Evolutionary conservation across 2,329 filamentous ascomycete species (phyloP), one percentile per base, ranked within the genome.

Genomic region (Didymella pinodella): DNA sequence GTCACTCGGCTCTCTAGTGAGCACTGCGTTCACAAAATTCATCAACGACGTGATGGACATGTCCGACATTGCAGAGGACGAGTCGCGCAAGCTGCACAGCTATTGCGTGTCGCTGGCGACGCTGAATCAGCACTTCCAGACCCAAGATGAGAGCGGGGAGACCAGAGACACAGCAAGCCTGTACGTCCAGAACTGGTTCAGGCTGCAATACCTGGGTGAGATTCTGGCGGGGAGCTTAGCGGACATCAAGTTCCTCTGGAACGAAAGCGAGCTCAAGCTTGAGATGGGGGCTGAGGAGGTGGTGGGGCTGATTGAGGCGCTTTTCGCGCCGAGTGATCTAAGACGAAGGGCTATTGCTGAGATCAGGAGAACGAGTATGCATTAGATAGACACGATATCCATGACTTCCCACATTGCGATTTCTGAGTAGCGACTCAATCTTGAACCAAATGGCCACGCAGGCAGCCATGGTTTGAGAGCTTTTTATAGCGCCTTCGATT

Each of bases 191-290:
- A 85, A 84, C 63, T 89, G 87, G 87, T 79, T 89, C 62, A 86
- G 86, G 59, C 88, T 89, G 68, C 86, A 88, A 69, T 89, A 88
- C 65, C 70, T 89, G 51, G 78, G 82, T 41, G 87, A 88, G 64
- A 87, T 89, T 44, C 71, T 89, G 51, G 87, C 88, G 53, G 84
- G 84, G 54, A 86, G 82, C 48, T 75, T 89, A 16, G 86, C 85
- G 20, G 87, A 89, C 67, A 89, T 89, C 75, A 87, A 84, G 67
- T 89, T 84, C 62, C 72, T 89, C 43, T 89, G 87, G 87, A 81
- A 80, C 2, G 86, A 89, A 65, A 85, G 85, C n/a, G 87, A 87
- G 71, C 67, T 89, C 66, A 83, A 83, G 59, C 70, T 88, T 54
- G 86, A 89, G 68, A 89, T 88, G 75, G 82, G 82, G 25, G 78